phyloP scores from a whole-genome alignment of 305 asterid genomes.

The Fraxinus velutina region DNA sequence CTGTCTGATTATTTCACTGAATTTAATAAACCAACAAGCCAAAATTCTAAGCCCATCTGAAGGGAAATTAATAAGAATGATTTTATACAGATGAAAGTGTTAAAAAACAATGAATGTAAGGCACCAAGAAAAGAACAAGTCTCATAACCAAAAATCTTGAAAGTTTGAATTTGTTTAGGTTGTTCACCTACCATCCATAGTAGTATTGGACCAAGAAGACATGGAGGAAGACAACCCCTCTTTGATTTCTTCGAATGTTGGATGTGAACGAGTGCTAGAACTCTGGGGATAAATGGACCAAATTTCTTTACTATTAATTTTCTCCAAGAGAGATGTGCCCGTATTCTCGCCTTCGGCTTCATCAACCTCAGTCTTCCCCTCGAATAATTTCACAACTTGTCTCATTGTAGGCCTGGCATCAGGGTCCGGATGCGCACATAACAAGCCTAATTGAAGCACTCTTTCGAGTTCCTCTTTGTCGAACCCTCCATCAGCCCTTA shows the following conservation, averaged over 20 bases:
- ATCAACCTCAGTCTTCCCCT: constrained; percentile 39
- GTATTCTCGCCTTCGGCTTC: constrained; percentile 45
- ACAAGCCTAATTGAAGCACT: constrained; percentile 56
- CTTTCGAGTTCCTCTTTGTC: constrained; percentile 47
- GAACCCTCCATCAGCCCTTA: constrained; percentile 33
- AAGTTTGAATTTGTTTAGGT: not conserved
- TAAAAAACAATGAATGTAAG: not conserved
- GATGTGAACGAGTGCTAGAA: constrained; percentile 39
- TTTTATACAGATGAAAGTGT: not conserved
- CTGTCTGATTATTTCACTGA: not conserved
- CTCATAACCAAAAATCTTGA: not conserved
- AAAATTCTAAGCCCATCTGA: not conserved
- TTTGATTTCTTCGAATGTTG: constrained; percentile 57
- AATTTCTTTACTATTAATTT: constrained; percentile 36
- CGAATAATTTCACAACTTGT: constrained; percentile 60
- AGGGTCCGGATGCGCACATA: constrained; percentile 56
- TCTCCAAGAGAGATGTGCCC: constrained; percentile 43
- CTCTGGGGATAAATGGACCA: constrained; percentile 42
- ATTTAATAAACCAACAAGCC: not conserved
- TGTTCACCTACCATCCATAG: constrained; percentile 52
- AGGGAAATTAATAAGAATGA: not conserved
- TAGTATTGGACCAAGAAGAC: constrained; percentile 55
- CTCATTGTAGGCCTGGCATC: constrained; percentile 68
- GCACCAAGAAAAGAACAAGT: not conserved
- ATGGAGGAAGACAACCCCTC: constrained; percentile 40